phyloP scores from a whole-genome alignment of 805 yeast species.

The Yarrowia divulgata region DNA sequence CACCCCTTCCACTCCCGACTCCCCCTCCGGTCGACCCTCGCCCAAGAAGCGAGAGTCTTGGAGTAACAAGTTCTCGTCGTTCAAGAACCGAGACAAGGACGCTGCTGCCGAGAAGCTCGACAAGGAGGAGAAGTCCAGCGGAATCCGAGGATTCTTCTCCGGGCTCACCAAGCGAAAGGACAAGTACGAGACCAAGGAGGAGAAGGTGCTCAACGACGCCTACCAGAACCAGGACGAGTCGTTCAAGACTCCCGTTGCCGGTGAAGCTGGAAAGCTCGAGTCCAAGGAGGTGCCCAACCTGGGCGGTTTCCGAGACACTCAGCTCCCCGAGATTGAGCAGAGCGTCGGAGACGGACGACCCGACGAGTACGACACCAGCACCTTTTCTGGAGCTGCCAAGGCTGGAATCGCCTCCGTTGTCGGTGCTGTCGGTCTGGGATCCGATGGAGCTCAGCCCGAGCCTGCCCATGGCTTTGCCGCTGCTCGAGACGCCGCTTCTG shows the following conservation, averaged over 20 bases:
- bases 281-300: slow-evolving; percentile 24
- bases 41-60: slow-evolving; percentile 27
- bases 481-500: slow-evolving; percentile 11
- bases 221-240: slow-evolving; percentile 3
- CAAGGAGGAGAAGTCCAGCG: slow-evolving; percentile 23
- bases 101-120: not conserved
- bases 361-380: slow-evolving; percentile 17
- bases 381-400: slow-evolving; percentile 6
- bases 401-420: slow-evolving; percentile 16
- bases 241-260: not conserved
- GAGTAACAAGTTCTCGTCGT: slow-evolving; percentile 28
- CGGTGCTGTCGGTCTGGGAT: slow-evolving; percentile 5
- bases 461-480: slow-evolving; percentile 29
- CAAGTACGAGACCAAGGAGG: not conserved
- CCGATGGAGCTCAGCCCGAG: slow-evolving; percentile 18
- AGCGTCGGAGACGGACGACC: slow-evolving; percentile 21
- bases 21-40: not conserved
- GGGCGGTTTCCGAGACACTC: slow-evolving; percentile 12
- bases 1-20: not conserved
- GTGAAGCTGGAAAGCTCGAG: not conserved
- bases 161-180: slow-evolving; percentile 11
- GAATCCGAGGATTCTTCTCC: slow-evolving; percentile 26
- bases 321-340: slow-evolving; percentile 6
- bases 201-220: not conserved
- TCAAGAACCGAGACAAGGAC: slow-evolving; percentile 23